These are phyloP conservation scores for Phytopythium sindhum DNA, from an alignment of 352 stramenopile species.

Conservation along the genomic window DNA sequence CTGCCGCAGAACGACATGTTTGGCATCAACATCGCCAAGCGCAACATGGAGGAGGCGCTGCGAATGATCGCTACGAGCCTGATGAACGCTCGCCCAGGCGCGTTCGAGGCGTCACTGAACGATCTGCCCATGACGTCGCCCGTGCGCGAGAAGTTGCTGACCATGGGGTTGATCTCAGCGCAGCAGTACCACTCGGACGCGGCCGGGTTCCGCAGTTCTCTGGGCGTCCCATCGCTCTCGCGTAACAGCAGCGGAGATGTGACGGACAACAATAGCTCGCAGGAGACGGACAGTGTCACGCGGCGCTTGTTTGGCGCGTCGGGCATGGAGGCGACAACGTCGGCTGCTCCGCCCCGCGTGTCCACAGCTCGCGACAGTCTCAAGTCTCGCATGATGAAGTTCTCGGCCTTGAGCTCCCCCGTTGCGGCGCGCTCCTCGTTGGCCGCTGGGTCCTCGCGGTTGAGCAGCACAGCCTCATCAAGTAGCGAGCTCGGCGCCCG, in stretches of 20 bases:
- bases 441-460: not conserved
- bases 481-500: not conserved
- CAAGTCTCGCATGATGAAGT: conserved; percentile 1
- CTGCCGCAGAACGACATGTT: conserved; percentile 62
- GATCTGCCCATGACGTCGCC: conserved; percentile 56
- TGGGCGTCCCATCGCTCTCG: conserved; percentile 4
- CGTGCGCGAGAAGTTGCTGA: conserved; percentile 41
- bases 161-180: conserved; percentile 24
- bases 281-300: conserved; percentile 30
- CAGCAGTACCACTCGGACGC: conserved; percentile 17
- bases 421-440: not conserved
- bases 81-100: conserved; percentile 39
- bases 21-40: conserved; percentile 64
- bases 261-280: conserved; percentile 10
- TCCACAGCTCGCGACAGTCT: not conserved
- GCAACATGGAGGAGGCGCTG: conserved; percentile 72
- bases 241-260: conserved; percentile 6
- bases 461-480: not conserved
- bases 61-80: conserved; percentile 66
- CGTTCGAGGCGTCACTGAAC: conserved; percentile 57
- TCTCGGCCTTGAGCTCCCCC: not conserved
- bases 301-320: conserved; percentile 43
- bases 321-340: not conserved
- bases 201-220: conserved; percentile 15
- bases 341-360: not conserved